phyloP scores from a whole-genome alignment of 257 asterid species.

The Lithospermum erythrorhizon region DNA sequence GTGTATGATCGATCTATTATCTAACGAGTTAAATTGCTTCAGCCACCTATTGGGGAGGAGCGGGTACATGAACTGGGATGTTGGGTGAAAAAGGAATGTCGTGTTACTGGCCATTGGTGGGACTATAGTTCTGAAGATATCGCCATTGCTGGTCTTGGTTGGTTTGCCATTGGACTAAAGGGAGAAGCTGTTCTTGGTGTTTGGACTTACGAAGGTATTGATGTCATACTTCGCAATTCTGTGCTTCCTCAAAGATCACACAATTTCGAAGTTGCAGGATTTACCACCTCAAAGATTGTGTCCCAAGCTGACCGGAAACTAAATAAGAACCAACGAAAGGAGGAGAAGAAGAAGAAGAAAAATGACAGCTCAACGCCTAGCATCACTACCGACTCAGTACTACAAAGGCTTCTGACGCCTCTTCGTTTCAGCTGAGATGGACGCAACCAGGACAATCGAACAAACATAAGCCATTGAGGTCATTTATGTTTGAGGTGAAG shows the following conservation, averaged over 20 bases:
- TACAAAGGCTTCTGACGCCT: slow-evolving; percentile 1
- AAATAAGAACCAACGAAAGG: slow-evolving; percentile 24
- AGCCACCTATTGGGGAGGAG: slow-evolving; percentile 83
- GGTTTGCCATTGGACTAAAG: slow-evolving; percentile 78
- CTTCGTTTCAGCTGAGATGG: slow-evolving; percentile 6
- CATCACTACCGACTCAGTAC: neutral
- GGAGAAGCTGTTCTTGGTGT: slow-evolving; percentile 58
- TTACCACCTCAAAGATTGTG: slow-evolving; percentile 66
- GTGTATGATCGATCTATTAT: slow-evolving; percentile 1
- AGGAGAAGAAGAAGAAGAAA: slow-evolving; percentile 29
- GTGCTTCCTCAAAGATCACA: slow-evolving; percentile 63
- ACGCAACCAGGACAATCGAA: neutral
- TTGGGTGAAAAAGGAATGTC: slow-evolving; percentile 64
- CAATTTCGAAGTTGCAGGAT: slow-evolving; percentile 66
- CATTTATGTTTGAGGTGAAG: no score
- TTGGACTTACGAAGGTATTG: slow-evolving; percentile 83
- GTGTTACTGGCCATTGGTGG: slow-evolving; percentile 49
- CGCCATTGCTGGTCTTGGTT: slow-evolving; percentile 79
- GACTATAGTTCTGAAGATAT: slow-evolving; percentile 63
- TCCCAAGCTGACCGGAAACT: slow-evolving; percentile 56
- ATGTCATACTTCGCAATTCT: slow-evolving; percentile 41
- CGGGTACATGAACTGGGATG: slow-evolving; percentile 57
- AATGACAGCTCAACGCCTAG: neutral
- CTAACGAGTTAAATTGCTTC: slow-evolving; percentile 9
- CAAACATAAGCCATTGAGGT: neutral